Conservation (phyloP, 1,139 yeast genomes). For the Sugiyamaella pinicola region DNA sequence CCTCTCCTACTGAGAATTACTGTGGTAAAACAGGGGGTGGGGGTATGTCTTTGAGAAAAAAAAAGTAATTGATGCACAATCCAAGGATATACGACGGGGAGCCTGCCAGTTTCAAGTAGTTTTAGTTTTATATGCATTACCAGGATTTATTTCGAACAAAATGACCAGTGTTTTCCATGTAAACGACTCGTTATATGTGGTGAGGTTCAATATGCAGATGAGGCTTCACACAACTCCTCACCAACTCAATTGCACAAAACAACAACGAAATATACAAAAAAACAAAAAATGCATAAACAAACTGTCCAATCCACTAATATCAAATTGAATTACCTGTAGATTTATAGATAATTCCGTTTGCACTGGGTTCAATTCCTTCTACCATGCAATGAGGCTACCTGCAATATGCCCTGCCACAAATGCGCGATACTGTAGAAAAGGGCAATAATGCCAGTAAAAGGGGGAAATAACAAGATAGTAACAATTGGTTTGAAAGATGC, state of each 20-base stretch:
- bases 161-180: not conserved
- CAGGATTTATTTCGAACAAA: not conserved
- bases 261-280: too few species aligned
- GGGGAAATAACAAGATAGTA: not conserved
- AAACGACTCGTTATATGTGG: not conserved
- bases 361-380: not conserved
- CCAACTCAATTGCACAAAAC: too few species aligned
- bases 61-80: not conserved
- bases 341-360: not conserved
- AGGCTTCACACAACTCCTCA: too few species aligned
- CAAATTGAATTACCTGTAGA: not conserved
- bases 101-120: not conserved
- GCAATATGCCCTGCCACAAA: slow-evolving; percentile 2
- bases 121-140: not conserved
- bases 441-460: too few species aligned
- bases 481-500: too few species aligned
- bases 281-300: too few species aligned
- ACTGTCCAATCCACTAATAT: not conserved
- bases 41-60: too few species aligned
- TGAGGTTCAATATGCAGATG: slow-evolving; percentile 1
- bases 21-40: not conserved
- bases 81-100: not conserved
- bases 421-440: not conserved
- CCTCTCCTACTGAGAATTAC: too few species aligned
- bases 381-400: slow-evolving; percentile 5